A percentile compares a stretch with the other conserved stretches of the same genome.
These are phyloP conservation scores for Clarireedia monteithiana DNA, from an alignment of 2,329 filamentous ascomycete genomes.

Conservation along the genomic window DNA sequence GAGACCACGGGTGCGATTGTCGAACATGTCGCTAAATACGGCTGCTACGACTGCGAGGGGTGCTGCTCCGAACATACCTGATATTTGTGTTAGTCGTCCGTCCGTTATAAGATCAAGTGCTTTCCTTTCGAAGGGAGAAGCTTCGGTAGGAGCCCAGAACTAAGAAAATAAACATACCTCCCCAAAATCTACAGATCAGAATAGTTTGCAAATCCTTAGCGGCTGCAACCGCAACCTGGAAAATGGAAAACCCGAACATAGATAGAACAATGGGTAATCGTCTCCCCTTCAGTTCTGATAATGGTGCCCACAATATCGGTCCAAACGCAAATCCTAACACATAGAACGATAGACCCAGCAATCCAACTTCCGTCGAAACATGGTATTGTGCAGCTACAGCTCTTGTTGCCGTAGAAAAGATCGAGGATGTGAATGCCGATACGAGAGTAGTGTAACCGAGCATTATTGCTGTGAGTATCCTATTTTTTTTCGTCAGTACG, in stretches of 20 bases:
- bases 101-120: too few species aligned
- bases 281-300: constrained; percentile 65
- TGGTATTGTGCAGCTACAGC: constrained; percentile 49
- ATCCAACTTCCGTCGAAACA: constrained; percentile 53
- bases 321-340: constrained; percentile 67
- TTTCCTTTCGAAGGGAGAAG: too few species aligned
- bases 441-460: constrained; percentile 67
- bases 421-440: constrained; percentile 64
- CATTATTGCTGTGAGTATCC: constrained; percentile 55
- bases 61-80: constrained; percentile 57
- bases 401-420: constrained; percentile 61
- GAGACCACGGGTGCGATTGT: constrained; percentile 51
- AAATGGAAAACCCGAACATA: constrained; percentile 64
- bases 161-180: constrained; percentile 41
- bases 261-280: constrained; percentile 51
- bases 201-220: constrained; percentile 63
- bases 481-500: constrained; percentile 20
- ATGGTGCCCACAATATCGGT: constrained; percentile 63
- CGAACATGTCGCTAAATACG: constrained; percentile 66
- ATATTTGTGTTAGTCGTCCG: too few species aligned
- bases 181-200: constrained; percentile 65
- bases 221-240: constrained; percentile 56
- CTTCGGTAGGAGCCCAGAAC: neutral
- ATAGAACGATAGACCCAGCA: constrained; percentile 61
- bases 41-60: constrained; percentile 62